phyloP scores from a whole-genome alignment of 495 filamentous ascomycete species.

The Aspergillus biplanus region DNA sequence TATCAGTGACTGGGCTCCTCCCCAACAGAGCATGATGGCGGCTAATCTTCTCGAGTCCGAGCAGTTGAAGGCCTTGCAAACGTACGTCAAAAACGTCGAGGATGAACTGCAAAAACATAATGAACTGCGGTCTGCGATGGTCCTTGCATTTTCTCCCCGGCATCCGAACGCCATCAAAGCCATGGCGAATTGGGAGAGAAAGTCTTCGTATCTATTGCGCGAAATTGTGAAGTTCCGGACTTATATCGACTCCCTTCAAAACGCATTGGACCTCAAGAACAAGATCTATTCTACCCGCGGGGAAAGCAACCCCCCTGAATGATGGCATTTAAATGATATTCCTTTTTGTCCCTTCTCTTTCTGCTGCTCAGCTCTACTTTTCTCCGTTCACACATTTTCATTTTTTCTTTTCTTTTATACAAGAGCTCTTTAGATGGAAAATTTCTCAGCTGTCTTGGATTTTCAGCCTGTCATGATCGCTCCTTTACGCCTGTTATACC shows the following conservation, averaged over 20 bases:
- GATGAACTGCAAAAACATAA: conserved; percentile 86
- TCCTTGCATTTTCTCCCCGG: conserved; percentile 85
- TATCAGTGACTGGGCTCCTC: conserved; percentile 94
- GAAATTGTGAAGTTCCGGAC: conserved; percentile 97
- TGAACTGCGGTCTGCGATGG: conserved; percentile 80
- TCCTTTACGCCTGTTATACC: background rate
- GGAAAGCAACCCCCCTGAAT: conserved; percentile 23
- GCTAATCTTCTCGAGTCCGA: conserved; percentile 76
- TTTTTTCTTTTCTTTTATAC: conserved; percentile 28
- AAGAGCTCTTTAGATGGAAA: conserved; percentile 11
- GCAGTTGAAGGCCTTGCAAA: conserved; percentile 72
- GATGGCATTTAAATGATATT: conserved; percentile 8
- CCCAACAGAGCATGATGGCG: conserved; percentile 84
- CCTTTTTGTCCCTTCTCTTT: conserved; percentile 4
- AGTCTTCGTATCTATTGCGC: conserved; percentile 85
- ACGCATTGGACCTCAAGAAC: conserved; percentile 60
- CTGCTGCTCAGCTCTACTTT: conserved; percentile 14
- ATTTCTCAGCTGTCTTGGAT: conserved; percentile 16
- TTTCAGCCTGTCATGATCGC: background rate
- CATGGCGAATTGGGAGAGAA: conserved; percentile 95
- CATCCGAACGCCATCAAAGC: conserved; percentile 80
- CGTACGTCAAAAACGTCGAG: conserved; percentile 85
- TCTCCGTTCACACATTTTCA: conserved; percentile 17
- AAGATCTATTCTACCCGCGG: conserved; percentile 49
- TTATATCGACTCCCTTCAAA: conserved; percentile 80